Conservation (phyloP, 202 grass and related monocot species). For the Schoenoplectus triqueter region DNA sequence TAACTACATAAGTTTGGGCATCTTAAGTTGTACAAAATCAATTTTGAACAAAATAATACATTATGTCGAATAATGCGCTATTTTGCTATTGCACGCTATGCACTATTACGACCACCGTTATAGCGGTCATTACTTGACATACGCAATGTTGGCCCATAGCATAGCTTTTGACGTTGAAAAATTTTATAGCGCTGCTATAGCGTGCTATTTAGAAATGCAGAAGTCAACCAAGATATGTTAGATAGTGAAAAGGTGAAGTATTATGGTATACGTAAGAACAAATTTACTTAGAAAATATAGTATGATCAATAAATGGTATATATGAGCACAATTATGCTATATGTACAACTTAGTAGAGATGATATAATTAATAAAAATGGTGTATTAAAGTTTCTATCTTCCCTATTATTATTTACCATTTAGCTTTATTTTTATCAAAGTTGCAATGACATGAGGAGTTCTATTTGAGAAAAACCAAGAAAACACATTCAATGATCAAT, state of each 20-base stretch:
- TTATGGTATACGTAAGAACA: not conserved
- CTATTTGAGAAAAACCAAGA: not conserved
- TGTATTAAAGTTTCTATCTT: not conserved
- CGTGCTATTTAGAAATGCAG: not conserved
- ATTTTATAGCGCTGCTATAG: no score
- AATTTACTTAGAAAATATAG: not conserved
- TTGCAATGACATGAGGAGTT: not conserved
- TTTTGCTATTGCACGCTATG: no score
- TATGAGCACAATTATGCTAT: not conserved
- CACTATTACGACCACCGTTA: no score
- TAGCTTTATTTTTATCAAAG: not conserved
- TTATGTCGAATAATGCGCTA: no score
- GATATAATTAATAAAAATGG: conserved; percentile 14
- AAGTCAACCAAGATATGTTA: not conserved
- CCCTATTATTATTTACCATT: not conserved
- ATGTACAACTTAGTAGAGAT: conserved; percentile 14
- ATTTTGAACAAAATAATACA: no score
- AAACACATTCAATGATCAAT: not conserved
- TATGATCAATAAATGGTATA: not conserved
- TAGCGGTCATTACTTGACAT: no score
- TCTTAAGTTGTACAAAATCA: no score
- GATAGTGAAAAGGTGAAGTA: not conserved
- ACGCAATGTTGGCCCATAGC: no score
- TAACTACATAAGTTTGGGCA: no score
- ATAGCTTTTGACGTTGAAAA: no score